These are phyloP conservation scores for Talaromyces rugulosus DNA, from an alignment of 2,329 filamentous ascomycete genomes.

Conservation along the genomic window DNA sequence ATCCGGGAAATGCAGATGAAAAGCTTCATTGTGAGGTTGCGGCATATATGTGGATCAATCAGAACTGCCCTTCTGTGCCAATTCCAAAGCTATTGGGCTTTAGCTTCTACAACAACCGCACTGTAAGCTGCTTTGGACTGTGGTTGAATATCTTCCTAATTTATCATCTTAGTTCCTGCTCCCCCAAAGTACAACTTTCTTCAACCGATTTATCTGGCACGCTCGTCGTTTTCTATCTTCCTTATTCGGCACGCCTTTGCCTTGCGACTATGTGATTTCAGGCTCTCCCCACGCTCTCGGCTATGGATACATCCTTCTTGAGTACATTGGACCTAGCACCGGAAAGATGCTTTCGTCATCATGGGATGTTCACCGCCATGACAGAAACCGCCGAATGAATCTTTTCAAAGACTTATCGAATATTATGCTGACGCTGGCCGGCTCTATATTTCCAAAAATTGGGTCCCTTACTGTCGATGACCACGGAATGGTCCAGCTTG, in stretches of 20 bases:
- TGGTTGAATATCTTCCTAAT: background rate
- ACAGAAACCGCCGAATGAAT: conserved; percentile 16
- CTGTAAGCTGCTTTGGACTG: conserved; percentile 14
- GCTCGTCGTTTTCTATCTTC: background rate
- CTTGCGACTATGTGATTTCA: background rate
- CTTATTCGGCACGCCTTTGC: background rate
- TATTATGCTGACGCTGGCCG: conserved; percentile 16
- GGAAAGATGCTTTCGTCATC: conserved; percentile 21
- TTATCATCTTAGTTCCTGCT: background rate
- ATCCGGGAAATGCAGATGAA: conserved; percentile 41
- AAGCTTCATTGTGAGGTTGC: conserved; percentile 40
- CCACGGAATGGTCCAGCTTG: conserved; percentile 18
- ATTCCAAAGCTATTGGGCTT: conserved; percentile 33
- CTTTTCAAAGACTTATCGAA: conserved; percentile 18
- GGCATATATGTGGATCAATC: conserved; percentile 37
- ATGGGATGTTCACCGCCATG: conserved; percentile 15
- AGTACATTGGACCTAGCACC: conserved; percentile 17
- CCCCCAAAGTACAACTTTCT: background rate
- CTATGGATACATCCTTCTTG: conserved; percentile 18
- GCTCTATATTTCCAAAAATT: conserved; percentile 27
- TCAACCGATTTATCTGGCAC: background rate
- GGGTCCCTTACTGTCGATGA: conserved; percentile 30
- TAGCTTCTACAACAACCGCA: conserved; percentile 26
- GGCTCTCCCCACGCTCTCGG: background rate
- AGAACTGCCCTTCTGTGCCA: conserved; percentile 34